phyloP scores from a whole-genome alignment of 306 rosid genomes.

The Adenanthera pavonina region DNA sequence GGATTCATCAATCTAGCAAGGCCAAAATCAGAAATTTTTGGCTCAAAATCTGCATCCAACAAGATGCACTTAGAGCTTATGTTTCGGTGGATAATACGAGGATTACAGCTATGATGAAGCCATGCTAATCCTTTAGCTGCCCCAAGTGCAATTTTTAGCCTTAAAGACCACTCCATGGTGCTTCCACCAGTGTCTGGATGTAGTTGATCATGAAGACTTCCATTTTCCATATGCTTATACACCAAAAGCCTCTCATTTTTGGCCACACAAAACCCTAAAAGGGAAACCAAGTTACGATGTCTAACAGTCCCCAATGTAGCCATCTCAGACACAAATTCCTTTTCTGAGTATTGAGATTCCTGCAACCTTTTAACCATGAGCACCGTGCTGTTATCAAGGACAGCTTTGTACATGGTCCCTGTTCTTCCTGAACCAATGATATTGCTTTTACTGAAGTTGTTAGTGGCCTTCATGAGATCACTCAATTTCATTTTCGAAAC shows the following conservation, averaged over 20 bases:
- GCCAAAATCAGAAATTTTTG: slow-evolving; percentile 92
- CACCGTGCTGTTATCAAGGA: slow-evolving; percentile 61
- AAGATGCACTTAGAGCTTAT: slow-evolving; percentile 94
- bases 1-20: slow-evolving; percentile 97
- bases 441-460: slow-evolving; percentile 70
- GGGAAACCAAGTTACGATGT: slow-evolving; percentile 83
- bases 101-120: slow-evolving; percentile 95
- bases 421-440: slow-evolving; percentile 85
- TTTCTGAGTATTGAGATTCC: slow-evolving; percentile 85
- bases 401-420: slow-evolving; percentile 83
- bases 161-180: slow-evolving; percentile 74
- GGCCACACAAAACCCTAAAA: slow-evolving; percentile 82
- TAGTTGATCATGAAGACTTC: slow-evolving; percentile 77
- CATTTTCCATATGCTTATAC: slow-evolving; percentile 74
- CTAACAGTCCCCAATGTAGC: slow-evolving; percentile 69
- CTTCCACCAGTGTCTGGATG: slow-evolving; percentile 54
- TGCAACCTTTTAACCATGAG: slow-evolving; percentile 92
- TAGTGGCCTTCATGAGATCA: slow-evolving; percentile 92
- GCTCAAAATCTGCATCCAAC: slow-evolving; percentile 74
- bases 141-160: slow-evolving; percentile 85
- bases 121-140: slow-evolving; percentile 95
- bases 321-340: slow-evolving; percentile 88
- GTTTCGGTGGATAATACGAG: slow-evolving; percentile 91
- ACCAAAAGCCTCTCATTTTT: slow-evolving; percentile 86
- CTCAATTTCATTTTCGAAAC: slow-evolving; percentile 77